Base-by-base conservation (phyloP, 2,329 filamentous ascomycete species). In the Claviceps fusiformis region DNA sequence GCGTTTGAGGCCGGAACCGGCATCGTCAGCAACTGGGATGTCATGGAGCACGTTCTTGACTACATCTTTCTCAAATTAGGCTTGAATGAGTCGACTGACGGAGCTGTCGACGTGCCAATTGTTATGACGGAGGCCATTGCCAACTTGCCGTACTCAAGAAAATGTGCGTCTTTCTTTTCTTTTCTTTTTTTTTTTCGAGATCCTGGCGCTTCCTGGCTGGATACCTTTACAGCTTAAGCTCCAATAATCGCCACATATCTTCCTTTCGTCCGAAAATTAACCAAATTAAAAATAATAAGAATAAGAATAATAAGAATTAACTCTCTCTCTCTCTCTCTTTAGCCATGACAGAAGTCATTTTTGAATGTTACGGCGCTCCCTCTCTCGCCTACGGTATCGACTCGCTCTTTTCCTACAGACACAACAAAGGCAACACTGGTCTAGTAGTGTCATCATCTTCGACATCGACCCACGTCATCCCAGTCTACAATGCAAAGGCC, bases 271-370 rank as follows among this genome's bases (percentile, higher is more conserved):
- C 24, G 24, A 24, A 24, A 24, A 24, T 24, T 24, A 24, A 24
- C 24, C 24, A 24, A 24, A 24, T 2, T 24, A 24, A 24, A 24
- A 24, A 24, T 3, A 24, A 24, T 24, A 24, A 24, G 24, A 24
- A 24, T 24, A 24, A 24, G 24, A 24, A 24, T 24, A 24, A 24
- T 24, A 24, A 24, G 24, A 24, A 24, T 24, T 24, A 24, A 24
- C 24, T 24, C 24, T 24, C 24, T 24, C 24, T 24, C 24, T 24
- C 24, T 24, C 24, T 24, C 24, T 24, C 3, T 24, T 33, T 61
- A 95, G 89, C 88, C 62, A 97, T 97, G 92, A 95, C 88, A 47
- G 93, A 98, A 67, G 92, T 97, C 55, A 75, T 98, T 11, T 98
- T 97, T 68, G 93, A 98, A 70, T 95, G 90, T 71, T 98, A 98